A percentile compares a stretch with the other conserved stretches of the same genome.
Evolutionary conservation across 116 monocot species (phyloP).

Genomic region (Posidonia oceanica): DNA sequence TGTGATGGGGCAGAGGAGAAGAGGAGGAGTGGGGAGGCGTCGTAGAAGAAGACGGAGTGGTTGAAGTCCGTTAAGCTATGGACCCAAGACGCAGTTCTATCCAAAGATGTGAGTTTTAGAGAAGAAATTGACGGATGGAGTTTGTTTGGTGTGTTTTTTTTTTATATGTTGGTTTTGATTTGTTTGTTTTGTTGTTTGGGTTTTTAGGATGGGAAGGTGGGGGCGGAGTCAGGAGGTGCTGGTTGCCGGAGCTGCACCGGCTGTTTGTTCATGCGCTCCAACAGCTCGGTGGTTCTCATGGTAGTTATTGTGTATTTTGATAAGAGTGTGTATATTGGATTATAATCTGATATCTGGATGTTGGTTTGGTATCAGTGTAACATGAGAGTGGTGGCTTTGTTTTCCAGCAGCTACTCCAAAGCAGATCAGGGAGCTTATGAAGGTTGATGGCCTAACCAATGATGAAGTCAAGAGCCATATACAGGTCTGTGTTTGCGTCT

Average conservation of each 20-base stretch:
- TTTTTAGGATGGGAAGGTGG: background rate
- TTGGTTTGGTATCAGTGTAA: background rate
- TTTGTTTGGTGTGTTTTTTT: background rate
- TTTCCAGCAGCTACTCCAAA: conserved; percentile 69
- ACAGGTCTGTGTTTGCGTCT: too few species aligned
- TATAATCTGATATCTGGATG: background rate
- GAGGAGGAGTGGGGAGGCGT: too few species aligned
- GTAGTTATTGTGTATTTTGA: too few species aligned
- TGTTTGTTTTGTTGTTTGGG: background rate
- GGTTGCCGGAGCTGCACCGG: conserved; percentile 82
- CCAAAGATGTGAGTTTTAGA: too few species aligned
- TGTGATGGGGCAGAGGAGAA: too few species aligned
- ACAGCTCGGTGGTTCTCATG: conserved; percentile 69
- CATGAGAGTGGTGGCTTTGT: background rate
- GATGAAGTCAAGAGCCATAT: conserved; percentile 95
- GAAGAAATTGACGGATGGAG: too few species aligned
- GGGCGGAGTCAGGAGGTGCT: conserved; percentile 41
- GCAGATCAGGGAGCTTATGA: conserved; percentile 91
- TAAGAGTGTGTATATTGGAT: background rate
- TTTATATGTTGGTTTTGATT: background rate
- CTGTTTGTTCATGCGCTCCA: conserved; percentile 50
- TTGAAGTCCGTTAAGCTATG: too few species aligned
- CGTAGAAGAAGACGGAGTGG: too few species aligned
- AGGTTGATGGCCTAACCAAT: conserved; percentile 88
- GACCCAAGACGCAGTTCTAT: too few species aligned